These are phyloP conservation scores for Rosa lucieae DNA, from an alignment of 306 rosid genomes.

Conservation along the genomic window DNA sequence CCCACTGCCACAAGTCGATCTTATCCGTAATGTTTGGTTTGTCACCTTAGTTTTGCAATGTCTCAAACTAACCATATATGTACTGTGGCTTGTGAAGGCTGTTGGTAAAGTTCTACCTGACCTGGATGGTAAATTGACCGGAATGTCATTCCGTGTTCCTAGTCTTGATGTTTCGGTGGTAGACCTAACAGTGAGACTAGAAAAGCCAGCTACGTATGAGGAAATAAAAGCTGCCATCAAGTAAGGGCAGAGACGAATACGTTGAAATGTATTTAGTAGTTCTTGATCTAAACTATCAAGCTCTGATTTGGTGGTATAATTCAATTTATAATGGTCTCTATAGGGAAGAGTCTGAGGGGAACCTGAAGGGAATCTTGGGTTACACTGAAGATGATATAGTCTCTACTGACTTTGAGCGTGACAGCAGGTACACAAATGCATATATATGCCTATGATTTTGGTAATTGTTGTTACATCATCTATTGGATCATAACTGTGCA, in stretches of 20 bases:
- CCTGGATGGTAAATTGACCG: slow-evolving; percentile 77
- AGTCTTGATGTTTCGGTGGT: slow-evolving; percentile 78
- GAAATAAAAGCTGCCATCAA: slow-evolving; percentile 66
- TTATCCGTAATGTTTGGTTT: background rate
- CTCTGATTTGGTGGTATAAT: no score
- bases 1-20: background rate
- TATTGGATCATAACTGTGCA: slow-evolving; percentile 20
- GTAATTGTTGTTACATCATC: background rate
- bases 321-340: no score
- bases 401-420: no score
- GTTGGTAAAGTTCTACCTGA: slow-evolving; percentile 73
- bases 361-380: no score
- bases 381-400: no score
- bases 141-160: slow-evolving; percentile 85
- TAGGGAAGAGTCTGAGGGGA: no score
- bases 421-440: no score
- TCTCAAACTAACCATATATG: background rate
- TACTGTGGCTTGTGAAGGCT: slow-evolving; percentile 37
- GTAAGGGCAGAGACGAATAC: slow-evolving; percentile 33
- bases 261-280: background rate
- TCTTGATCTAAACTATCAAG: no score
- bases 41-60: background rate
- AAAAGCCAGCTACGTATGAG: slow-evolving; percentile 50
- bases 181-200: slow-evolving; percentile 73
- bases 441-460: no score